A percentile compares a stretch with the other conserved stretches of the same genome.
phyloP scores from a whole-genome alignment of 805 yeast genomes.

The Nakazawaea pomicola region DNA sequence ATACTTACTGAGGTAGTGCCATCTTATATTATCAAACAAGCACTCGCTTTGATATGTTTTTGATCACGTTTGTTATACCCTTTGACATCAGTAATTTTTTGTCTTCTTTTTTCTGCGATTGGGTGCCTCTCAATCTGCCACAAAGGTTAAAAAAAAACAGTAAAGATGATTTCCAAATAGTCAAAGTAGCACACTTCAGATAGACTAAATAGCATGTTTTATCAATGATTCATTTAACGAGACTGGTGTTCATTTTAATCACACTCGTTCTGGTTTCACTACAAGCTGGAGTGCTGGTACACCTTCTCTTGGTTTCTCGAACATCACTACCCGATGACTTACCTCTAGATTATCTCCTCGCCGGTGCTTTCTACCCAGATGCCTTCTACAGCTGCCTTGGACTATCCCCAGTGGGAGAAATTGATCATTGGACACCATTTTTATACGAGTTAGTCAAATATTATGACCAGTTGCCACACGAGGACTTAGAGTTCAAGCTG shows the following conservation, averaged over 20 bases:
- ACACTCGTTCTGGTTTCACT: not conserved
- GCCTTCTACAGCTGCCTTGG: slow-evolving; percentile 59
- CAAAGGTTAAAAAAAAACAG: no score
- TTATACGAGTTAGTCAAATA: slow-evolving; percentile 39
- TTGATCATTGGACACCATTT: slow-evolving; percentile 69
- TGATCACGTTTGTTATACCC: no score
- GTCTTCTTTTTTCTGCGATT: not conserved
- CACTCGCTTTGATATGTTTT: no score
- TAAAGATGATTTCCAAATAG: no score
- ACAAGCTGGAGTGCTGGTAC: slow-evolving; percentile 26
- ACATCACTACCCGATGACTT: no score
- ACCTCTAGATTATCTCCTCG: slow-evolving; percentile 30
- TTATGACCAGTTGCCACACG: slow-evolving; percentile 24
- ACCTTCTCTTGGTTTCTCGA: slow-evolving; percentile 34
- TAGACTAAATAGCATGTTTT: no score
- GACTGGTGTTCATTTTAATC: not conserved
- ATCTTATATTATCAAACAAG: no score
- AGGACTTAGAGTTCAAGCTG: slow-evolving; percentile 34
- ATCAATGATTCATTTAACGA: no score
- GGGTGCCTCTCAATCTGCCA: no score
- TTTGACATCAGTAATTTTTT: no score
- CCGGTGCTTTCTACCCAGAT: slow-evolving; percentile 70
- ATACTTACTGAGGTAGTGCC: slow-evolving; percentile 5
- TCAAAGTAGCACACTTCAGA: no score
- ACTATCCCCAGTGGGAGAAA: slow-evolving; percentile 49